Base-by-base conservation (phyloP, 208 protist species). In the Leishmania guyanensis region DNA sequence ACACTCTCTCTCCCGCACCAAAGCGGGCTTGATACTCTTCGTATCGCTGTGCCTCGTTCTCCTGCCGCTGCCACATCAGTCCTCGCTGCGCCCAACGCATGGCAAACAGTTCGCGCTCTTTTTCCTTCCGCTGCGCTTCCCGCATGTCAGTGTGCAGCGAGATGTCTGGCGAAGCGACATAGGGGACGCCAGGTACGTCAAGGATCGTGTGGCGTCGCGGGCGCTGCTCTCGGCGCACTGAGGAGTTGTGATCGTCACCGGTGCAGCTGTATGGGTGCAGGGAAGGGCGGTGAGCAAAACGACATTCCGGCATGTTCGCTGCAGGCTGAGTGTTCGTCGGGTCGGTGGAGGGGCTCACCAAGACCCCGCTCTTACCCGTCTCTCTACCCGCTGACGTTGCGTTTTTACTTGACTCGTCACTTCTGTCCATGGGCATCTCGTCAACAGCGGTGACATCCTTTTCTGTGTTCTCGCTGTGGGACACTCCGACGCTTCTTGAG, bases 51-150 rank as follows among this genome's bases (percentile, higher is more conserved):
- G 82, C 85, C 29, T 81, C 75, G 50, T 43, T 39, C 74, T 89
- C 85, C 46, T 86, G 79, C 54, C 65, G 72, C 79, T 89, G 77
- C 81, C 77, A 79, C 54, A 77, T 20, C 51, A 89, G 56, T 0
- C 85, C 85, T 16, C 85, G 72, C 82, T 46, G 62, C n/a, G 85
- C 85, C 85, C 85, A 89, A 33, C 56, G 75, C 69, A 75, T 53
- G n/a, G 83, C 39, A 53, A 81, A 81, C 26, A 36, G 62, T 1
- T 80, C 79, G 26, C 75, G 82, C 65, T 72, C 70, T 56, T 65
- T 69, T 69, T 86, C 71, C 78, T 85, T 89, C 33, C 26, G 60
- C n/a, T 0, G 64, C 2, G 54, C 68, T 46, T 77, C 76, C 6
- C 43, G 43, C 5, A 33, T 36, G 64, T 89, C 85, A 0, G 68